phyloP scores from a whole-genome alignment of 805 yeast species.

The Kazachstania martiniae region DNA sequence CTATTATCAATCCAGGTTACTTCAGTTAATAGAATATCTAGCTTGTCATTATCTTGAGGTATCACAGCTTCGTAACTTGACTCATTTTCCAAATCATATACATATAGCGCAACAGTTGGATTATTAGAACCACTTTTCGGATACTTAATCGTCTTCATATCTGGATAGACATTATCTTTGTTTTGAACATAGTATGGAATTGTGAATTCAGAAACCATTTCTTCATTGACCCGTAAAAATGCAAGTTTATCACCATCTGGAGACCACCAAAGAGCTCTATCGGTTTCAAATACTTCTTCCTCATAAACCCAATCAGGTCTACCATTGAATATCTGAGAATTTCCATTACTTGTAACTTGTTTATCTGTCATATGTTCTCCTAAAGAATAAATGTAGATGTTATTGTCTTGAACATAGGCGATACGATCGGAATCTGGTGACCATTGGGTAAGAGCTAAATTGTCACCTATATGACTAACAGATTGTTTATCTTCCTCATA shows the following conservation, averaged over 20 bases:
- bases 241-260: constrained; percentile 57
- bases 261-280: constrained; percentile 81
- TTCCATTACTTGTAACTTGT: constrained; percentile 63
- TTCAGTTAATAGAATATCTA: constrained; percentile 49
- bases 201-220: constrained; percentile 59
- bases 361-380: constrained; percentile 19
- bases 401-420: constrained; percentile 59
- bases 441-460: constrained; percentile 48
- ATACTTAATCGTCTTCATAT: constrained; percentile 51
- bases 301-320: constrained; percentile 94
- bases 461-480: constrained; percentile 23
- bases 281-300: constrained; percentile 71
- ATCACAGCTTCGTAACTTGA: constrained; percentile 33
- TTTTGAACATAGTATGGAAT: constrained; percentile 64
- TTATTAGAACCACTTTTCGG: constrained; percentile 79
- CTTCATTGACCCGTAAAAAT: constrained; percentile 59
- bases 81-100: constrained; percentile 30
- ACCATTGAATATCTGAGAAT: constrained; percentile 64
- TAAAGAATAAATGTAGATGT: constrained; percentile 44
- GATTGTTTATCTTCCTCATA: constrained; percentile 24
- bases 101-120: constrained; percentile 49
- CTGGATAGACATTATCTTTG: constrained; percentile 48
- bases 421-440: constrained; percentile 59
- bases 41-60: constrained; percentile 27
- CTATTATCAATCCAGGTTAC: constrained; percentile 57